phyloP scores from a whole-genome alignment of 257 asterid genomes.

The Solanum habrochaites region DNA sequence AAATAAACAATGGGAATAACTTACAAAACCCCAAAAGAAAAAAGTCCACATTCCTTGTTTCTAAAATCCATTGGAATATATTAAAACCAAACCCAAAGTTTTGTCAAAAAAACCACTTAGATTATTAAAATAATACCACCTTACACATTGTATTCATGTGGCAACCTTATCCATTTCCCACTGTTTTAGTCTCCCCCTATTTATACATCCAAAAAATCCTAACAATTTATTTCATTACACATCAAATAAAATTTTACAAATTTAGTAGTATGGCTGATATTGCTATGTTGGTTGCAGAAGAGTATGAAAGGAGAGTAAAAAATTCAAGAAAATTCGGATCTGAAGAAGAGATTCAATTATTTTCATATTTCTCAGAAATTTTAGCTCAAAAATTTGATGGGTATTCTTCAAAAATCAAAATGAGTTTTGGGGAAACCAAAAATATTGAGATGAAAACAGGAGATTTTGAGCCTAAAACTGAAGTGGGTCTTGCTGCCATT shows the following conservation, averaged over 20 bases:
- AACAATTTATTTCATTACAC: not conserved
- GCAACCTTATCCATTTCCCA: conserved; percentile 35
- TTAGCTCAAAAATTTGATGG: conserved; percentile 15
- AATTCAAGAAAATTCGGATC: conserved; percentile 33
- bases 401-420: conserved; percentile 24
- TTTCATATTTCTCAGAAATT: conserved; percentile 28
- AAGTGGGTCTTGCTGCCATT: conserved; percentile 41
- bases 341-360: conserved; percentile 30
- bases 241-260: not conserved
- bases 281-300: conserved; percentile 81
- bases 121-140: not conserved
- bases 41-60: not conserved
- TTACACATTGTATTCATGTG: conserved; percentile 6
- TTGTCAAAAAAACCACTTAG: not conserved
- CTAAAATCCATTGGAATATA: not conserved
- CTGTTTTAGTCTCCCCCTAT: not conserved
- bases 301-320: conserved; percentile 66
- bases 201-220: not conserved
- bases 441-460: not conserved
- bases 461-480: conserved; percentile 22
- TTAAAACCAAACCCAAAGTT: not conserved
- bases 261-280: conserved; percentile 50
- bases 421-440: not conserved
- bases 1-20: not conserved
- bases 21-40: not conserved